Percentiles rank a stretch among this genome's conserved stretches.
phyloP scores from a whole-genome alignment of 129 eudicot genomes.

The Artemisia argyi region DNA sequence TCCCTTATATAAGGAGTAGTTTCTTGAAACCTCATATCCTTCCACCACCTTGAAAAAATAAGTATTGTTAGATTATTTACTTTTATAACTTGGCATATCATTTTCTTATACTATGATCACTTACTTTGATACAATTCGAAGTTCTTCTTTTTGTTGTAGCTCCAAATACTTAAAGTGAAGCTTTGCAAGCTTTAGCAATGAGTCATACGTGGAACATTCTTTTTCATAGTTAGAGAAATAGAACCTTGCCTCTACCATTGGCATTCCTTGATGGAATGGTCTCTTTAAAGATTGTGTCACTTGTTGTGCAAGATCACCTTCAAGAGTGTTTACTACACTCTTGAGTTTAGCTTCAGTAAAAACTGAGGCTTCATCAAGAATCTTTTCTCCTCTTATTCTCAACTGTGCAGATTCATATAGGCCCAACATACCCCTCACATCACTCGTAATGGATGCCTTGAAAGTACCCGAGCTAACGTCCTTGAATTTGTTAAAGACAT shows the following conservation, averaged over 20 bases:
- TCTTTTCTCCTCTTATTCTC: neutral
- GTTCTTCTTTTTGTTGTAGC: neutral
- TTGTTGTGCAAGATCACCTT: neutral
- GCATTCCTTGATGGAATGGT: neutral
- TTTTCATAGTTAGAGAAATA: slow-evolving; percentile 7
- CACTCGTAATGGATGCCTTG: neutral
- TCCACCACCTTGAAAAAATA: slow-evolving; percentile 44
- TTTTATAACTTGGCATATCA: neutral
- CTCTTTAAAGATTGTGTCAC: neutral
- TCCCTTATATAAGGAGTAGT: slow-evolving; percentile 39
- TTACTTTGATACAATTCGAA: neutral
- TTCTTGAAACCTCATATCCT: slow-evolving; percentile 27
- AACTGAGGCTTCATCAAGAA: neutral
- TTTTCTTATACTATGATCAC: neutral
- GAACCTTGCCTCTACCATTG: neutral
- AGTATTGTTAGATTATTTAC: neutral
- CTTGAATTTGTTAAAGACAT: slow-evolving; percentile 6
- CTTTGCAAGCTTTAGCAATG: neutral
- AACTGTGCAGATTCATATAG: neutral
- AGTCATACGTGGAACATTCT: neutral
- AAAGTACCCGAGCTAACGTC: neutral
- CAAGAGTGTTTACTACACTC: neutral
- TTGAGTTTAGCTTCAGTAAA: neutral
- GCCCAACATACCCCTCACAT: neutral
- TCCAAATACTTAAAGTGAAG: neutral